These are phyloP conservation scores for Besnoitia besnoiti DNA, from an alignment of 169 alveolate species.

Conservation along the genomic window DNA sequence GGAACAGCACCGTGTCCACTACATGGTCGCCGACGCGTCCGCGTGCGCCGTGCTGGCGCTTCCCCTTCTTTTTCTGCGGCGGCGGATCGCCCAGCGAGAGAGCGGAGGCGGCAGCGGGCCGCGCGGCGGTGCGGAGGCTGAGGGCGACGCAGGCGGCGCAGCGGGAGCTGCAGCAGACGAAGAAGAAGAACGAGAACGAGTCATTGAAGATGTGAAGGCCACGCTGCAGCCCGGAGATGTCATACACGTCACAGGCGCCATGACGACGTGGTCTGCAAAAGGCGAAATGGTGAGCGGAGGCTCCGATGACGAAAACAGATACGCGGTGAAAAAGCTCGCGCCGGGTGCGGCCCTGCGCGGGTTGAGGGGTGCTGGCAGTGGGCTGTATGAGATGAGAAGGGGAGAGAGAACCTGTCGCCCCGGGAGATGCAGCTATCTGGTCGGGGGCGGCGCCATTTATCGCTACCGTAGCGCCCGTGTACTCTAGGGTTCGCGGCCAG, in stretches of 20 bases:
- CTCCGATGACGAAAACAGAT: no score
- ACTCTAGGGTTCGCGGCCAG: no score
- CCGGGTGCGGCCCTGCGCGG: no score
- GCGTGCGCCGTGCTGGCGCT: neutral
- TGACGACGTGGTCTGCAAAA: neutral
- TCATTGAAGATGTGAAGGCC: neutral
- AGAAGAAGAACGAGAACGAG: neutral
- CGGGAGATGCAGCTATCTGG: no score
- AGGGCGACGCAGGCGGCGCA: neutral
- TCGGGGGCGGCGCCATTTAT: no score
- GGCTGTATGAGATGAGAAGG: no score
- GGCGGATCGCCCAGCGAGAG: neutral
- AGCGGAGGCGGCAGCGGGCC: neutral
- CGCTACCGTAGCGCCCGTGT: no score
- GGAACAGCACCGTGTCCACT: slow-evolving; percentile 12
- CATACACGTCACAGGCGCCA: neutral
- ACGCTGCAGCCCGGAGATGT: slow-evolving; percentile 2
- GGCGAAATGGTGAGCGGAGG: neutral
- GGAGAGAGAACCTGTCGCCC: no score
- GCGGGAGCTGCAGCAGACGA: neutral
- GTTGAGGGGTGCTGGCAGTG: no score
- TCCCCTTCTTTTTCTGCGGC: neutral
- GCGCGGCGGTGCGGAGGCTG: neutral
- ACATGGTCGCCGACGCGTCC: slow-evolving; percentile 18
- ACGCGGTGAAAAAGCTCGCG: no score